Percentiles rank a stretch among this genome's conserved stretches.
Evolutionary conservation across 441 rosid species (phyloP).

Genomic region (Melastoma candidum): DNA sequence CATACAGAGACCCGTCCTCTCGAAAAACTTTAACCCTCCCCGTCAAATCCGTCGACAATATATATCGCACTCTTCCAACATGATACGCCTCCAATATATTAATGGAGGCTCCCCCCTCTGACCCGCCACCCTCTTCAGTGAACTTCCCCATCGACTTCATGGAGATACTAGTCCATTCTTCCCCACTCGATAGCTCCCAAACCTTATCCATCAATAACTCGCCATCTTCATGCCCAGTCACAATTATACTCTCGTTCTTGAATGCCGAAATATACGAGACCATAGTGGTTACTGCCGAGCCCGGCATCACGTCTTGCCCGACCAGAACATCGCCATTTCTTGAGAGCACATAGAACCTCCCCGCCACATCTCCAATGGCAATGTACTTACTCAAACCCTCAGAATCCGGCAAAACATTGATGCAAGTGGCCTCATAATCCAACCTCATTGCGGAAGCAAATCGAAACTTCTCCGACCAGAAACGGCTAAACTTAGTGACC

Average conservation of each 20-base stretch:
- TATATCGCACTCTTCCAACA: constrained; percentile 68
- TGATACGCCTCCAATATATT: constrained; percentile 81
- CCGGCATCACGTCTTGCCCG: constrained; percentile 42
- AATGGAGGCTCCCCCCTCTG: constrained; percentile 41
- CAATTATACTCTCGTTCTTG: constrained; percentile 70
- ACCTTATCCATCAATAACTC: constrained; percentile 56
- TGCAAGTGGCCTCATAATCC: constrained; percentile 60
- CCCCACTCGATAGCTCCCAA: constrained; percentile 51
- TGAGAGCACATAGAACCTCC: constrained; percentile 60
- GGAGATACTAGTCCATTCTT: constrained; percentile 44
- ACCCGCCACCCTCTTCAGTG: constrained; percentile 17
- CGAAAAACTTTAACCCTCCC: constrained; percentile 65
- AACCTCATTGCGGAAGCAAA: constrained; percentile 85
- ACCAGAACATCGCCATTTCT: constrained; percentile 74
- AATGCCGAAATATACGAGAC: constrained; percentile 56
- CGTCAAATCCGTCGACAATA: constrained; percentile 48
- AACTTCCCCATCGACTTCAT: constrained; percentile 55
- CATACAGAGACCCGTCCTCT: constrained; percentile 61
- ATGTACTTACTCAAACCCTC: constrained; percentile 83
- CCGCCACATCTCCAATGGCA: constrained; percentile 78
- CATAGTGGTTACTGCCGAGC: constrained; percentile 68
- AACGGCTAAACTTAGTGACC: constrained; percentile 59
- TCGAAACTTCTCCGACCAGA: constrained; percentile 91
- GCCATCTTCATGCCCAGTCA: constrained; percentile 81
- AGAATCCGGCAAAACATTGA: constrained; percentile 71